Conservation (phyloP, 75 land plant genomes). For the Cupressus sempervirens region DNA sequence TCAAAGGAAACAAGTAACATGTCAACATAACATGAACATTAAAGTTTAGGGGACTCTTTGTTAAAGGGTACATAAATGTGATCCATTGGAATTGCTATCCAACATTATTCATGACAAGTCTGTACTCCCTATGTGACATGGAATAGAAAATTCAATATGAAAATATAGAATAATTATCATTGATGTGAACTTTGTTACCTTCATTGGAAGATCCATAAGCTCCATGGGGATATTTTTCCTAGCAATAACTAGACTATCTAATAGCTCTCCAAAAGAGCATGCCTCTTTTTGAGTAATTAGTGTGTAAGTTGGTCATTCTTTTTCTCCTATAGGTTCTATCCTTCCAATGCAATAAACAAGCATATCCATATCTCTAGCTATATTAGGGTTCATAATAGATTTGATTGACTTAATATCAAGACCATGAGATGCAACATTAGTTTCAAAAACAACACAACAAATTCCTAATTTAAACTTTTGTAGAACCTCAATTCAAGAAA, state of each 20-base stretch:
- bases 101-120: too few relatives aligned
- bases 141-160: background rate
- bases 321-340: slow-evolving; percentile 98
- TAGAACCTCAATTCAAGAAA: slow-evolving; percentile 88
- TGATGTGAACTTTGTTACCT: slow-evolving; percentile 37
- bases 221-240: slow-evolving; percentile 86
- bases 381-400: slow-evolving; percentile 89
- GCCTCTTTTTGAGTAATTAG: slow-evolving; percentile 91
- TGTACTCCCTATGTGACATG: background rate
- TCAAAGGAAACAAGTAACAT: too few relatives aligned
- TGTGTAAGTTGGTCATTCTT: slow-evolving; percentile 92
- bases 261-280: slow-evolving; percentile 92
- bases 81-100: too few relatives aligned
- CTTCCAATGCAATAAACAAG: slow-evolving; percentile 98
- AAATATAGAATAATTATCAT: background rate
- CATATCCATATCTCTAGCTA: slow-evolving; percentile 97
- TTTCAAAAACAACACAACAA: slow-evolving; percentile 88
- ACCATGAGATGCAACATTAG: slow-evolving; percentile 99
- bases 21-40: too few relatives aligned
- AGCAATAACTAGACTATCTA: slow-evolving; percentile 86
- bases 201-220: slow-evolving; percentile 97
- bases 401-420: slow-evolving; percentile 98
- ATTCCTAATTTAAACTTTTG: slow-evolving; percentile 85
- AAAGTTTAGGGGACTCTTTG: too few relatives aligned
- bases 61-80: too few relatives aligned